Base-by-base conservation (phyloP, 768 basidiomycete genomes). In the Mycena rebaudengoi region DNA sequence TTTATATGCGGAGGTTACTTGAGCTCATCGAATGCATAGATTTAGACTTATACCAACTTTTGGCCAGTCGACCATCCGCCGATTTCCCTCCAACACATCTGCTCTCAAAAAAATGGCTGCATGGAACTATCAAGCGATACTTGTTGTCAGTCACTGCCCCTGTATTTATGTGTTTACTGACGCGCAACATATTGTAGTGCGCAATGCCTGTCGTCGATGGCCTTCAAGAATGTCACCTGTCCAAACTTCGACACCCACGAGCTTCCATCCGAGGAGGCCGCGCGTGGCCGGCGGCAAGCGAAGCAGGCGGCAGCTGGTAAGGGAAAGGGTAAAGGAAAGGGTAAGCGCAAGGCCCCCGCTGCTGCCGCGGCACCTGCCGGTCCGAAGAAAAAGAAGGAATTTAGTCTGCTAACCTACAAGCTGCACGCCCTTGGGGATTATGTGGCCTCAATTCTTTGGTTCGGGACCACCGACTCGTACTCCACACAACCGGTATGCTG, bases 401-500 rank as follows among this genome's bases (percentile, higher is more conserved):
- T 75, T 39, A 81, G 76, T 43, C 56, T 80, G 1, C 30, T 51
- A 0, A 80, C 77, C 0, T 77, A 76, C 67, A 83, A 84, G 53
- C 71, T 75, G 3, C 83, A 83, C 64, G 64, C 75, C 1, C 70
- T 83, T 1, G 79, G 75, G 0, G 77, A 84, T 52, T 79, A 80
- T 53, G 71, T 71, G 0, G 20, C 23, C 1, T 59, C 62, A 13
- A 80, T 83, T 20, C 65, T 75, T 69, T 50, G 82, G 82, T 0
- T 59, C n/a, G n/a, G n/a, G n/a, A n/a, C n/a, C n/a, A n/a, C n/a
- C n/a, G n/a, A n/a, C n/a, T 75, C 72, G 1, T 79, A 78, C 55
- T 79, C 78, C 0, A 84, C 81, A 0, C 80, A 83, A 56, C 52
- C 77, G 37, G 81, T 83, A 60, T 28, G 74, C n/a, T n/a, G n/a